phyloP scores from a whole-genome alignment of 768 basidiomycete genomes.

The Glaciozyma antarctica region DNA sequence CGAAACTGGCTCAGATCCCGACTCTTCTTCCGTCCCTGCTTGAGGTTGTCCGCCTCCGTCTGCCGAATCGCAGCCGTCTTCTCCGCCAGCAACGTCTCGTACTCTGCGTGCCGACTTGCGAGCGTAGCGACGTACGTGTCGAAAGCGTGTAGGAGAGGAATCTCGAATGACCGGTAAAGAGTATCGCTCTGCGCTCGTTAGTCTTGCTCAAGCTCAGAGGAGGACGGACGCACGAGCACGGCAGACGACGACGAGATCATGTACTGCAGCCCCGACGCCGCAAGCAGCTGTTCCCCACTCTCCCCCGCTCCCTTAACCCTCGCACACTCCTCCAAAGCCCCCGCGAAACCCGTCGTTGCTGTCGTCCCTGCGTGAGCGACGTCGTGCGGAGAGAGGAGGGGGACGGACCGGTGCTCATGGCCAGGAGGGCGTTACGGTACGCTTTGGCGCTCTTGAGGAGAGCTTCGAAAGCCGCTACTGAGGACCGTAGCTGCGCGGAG shows the following conservation, averaged over 20 bases:
- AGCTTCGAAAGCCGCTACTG: constrained; percentile 22
- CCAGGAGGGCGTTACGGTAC: constrained; percentile 29
- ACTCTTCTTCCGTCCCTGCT: constrained; percentile 26
- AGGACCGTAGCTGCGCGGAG: constrained; percentile 19
- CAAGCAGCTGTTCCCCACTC: constrained; percentile 21
- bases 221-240: constrained; percentile 13
- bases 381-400: neutral
- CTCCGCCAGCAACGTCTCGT: constrained; percentile 26
- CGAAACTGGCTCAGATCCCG: constrained; percentile 30
- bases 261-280: constrained; percentile 28
- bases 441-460: constrained; percentile 19
- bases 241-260: constrained; percentile 27
- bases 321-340: constrained; percentile 25
- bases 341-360: constrained; percentile 25
- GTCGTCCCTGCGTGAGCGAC: neutral
- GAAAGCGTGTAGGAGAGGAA: constrained; percentile 29
- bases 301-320: constrained; percentile 31
- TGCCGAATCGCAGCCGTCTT: constrained; percentile 25
- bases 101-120: constrained; percentile 25
- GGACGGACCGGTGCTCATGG: constrained; percentile 10
- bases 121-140: constrained; percentile 25
- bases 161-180: constrained; percentile 27
- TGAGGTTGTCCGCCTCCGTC: constrained; percentile 32
- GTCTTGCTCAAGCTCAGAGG: no score
- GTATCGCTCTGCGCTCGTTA: constrained; percentile 22